A percentile compares a stretch with the other conserved stretches of the same genome.
Evolutionary conservation across 148 eudicot genomes (phyloP).

Genomic region (Beta vulgaris): DNA sequence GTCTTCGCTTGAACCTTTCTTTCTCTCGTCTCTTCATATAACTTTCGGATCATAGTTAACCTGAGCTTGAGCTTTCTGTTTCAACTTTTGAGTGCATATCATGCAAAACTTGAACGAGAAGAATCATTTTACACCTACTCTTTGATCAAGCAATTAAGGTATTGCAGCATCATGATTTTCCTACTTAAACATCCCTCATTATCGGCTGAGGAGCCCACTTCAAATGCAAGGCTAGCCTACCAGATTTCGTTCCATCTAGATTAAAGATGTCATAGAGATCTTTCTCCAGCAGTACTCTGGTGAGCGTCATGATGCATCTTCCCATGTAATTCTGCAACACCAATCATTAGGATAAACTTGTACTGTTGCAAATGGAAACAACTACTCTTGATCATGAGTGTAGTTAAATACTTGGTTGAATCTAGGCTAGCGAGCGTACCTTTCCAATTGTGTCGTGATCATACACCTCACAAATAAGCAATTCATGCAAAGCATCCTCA

Average conservation of each 20-base stretch:
- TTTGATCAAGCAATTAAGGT: background rate
- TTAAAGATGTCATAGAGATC: constrained; percentile 39
- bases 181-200: constrained; percentile 23
- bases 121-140: background rate
- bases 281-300: constrained; percentile 40
- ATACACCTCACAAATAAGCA: constrained; percentile 66
- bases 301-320: constrained; percentile 42
- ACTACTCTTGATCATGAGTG: background rate
- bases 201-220: constrained; percentile 48
- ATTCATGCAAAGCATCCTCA: constrained; percentile 86
- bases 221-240: constrained; percentile 43
- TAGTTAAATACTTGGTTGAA: background rate
- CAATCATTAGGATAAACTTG: background rate
- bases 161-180: background rate
- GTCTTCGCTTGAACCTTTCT: background rate
- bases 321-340: constrained; percentile 42
- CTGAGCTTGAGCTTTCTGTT: background rate
- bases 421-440: constrained; percentile 35
- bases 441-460: constrained; percentile 95
- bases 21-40: background rate
- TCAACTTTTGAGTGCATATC: background rate
- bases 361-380: background rate
- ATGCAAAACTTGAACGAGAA: background rate
- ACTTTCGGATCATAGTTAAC: background rate
- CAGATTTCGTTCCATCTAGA: constrained; percentile 42